A percentile compares a stretch with the other conserved stretches of the same genome.
phyloP scores from a whole-genome alignment of 164 flowering plant species.

The Platanus orientalis region DNA sequence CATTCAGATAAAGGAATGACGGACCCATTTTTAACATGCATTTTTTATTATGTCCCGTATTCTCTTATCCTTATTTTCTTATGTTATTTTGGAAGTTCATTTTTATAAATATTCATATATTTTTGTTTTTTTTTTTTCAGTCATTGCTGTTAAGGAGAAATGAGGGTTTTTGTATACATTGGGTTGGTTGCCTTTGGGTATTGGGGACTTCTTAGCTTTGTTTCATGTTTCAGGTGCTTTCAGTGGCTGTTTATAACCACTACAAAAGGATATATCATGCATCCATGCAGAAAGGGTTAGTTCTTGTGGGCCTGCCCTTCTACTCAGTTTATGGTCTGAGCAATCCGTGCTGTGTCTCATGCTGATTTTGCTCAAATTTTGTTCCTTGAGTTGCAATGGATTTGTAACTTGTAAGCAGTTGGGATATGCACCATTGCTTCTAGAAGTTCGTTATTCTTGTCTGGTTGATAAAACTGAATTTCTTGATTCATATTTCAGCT shows the following conservation, averaged over 20 bases:
- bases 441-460: background rate
- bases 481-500: slow-evolving; percentile 44
- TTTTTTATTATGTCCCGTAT: no score
- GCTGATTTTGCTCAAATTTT: background rate
- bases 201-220: background rate
- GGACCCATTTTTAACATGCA: no score
- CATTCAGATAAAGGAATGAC: no score
- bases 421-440: background rate
- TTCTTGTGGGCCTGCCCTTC: slow-evolving; percentile 5
- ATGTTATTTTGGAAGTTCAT: no score
- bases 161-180: no score
- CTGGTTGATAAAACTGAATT: slow-evolving; percentile 16
- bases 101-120: no score
- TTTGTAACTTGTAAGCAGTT: background rate
- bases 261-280: slow-evolving; percentile 79
- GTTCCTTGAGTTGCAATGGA: slow-evolving; percentile 2
- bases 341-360: background rate
- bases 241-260: slow-evolving; percentile 96
- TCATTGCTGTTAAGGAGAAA: no score
- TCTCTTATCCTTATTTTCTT: no score
- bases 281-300: slow-evolving; percentile 71
- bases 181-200: background rate
- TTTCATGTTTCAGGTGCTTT: slow-evolving; percentile 63
- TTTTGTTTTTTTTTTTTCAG: no score
- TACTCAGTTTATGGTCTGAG: background rate